Evolutionary conservation across 2,329 filamentous ascomycete species (phyloP).

Genomic region (Podosphaera xanthii): DNA sequence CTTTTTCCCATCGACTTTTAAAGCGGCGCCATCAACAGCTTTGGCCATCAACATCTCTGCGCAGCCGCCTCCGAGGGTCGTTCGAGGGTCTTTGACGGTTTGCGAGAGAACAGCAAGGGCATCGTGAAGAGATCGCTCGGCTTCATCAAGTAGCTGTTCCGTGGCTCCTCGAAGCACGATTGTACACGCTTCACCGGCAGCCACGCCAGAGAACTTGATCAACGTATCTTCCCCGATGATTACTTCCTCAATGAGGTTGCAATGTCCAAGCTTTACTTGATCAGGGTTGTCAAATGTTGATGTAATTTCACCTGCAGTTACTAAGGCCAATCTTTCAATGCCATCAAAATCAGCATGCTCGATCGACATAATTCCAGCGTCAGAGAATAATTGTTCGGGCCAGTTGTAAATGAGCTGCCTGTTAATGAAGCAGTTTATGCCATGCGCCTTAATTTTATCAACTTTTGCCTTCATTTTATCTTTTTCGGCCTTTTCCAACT

Average conservation of each 20-base stretch:
- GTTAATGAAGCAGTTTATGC: slow-evolving; percentile 99
- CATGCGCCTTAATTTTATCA: slow-evolving; percentile 93
- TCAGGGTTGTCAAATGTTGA: slow-evolving; percentile 97
- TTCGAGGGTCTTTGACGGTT: slow-evolving; percentile 82
- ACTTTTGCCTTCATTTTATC: slow-evolving; percentile 99
- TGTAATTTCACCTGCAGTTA: slow-evolving; percentile 91
- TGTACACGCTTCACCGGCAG: slow-evolving; percentile 82
- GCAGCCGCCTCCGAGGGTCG: slow-evolving; percentile 83
- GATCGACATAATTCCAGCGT: slow-evolving; percentile 93
- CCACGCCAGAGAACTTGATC: slow-evolving; percentile 92
- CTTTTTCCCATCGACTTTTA: slow-evolving; percentile 91
- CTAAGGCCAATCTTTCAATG: slow-evolving; percentile 80
- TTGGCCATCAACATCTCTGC: slow-evolving; percentile 99
- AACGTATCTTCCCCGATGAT: slow-evolving; percentile 96
- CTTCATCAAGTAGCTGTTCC: slow-evolving; percentile 89
- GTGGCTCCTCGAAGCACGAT: slow-evolving; percentile 91
- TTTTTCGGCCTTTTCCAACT: slow-evolving; percentile 90
- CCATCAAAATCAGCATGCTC: slow-evolving; percentile 98
- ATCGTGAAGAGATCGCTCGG: slow-evolving; percentile 87
- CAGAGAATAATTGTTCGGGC: slow-evolving; percentile 96
- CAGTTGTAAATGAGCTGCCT: slow-evolving; percentile 99
- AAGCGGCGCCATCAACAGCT: slow-evolving; percentile 80
- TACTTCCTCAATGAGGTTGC: slow-evolving; percentile 88
- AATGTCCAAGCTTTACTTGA: slow-evolving; percentile 84
- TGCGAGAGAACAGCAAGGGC: slow-evolving; percentile 90